Evolutionary conservation across 371 early-diverging fungal genomes (phyloP), one percentile per base, ranked within the genome.

Genomic region (Mucor racemosus): DNA sequence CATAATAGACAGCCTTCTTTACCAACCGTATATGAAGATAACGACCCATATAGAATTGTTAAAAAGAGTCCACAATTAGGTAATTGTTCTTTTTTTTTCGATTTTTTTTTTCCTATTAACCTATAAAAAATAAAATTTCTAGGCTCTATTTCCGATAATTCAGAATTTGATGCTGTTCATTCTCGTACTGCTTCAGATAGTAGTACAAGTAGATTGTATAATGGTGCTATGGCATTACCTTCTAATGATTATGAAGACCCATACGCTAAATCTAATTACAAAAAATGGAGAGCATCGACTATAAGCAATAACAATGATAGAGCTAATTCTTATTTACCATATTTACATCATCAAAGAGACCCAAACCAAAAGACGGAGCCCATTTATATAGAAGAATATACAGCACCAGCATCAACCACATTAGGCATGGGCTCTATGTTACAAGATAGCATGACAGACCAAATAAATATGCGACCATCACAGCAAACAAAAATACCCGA

Each of bases 281-380:
- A 63, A 31, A 35, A 67, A 56, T 40, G 46, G 44, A 59, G 50
- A 53, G 35, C 38, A 35, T 31, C 41, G 1, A 41, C 33, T 7
- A 38, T 14, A 5, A 36, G 38, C 46, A 14, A 55, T 35, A 39
- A 9, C 9, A 19, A 36, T 57, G 54, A 71, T 1, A 60, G 80
- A 69, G 75, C 79, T 57, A 81, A 81, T 60, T 79, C 82, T 0
- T 81, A 81, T 66, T 58, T 81, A 26, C 82, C 82, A 7, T 81
- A 81, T 46, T 81, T 79, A 35, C 77, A 79, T 54, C 82, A 81
- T 48, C 61, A 53, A 48, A 64, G 75, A 53, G 79, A 81, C 55
- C 76, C 76, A 9, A 54, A 44, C 38, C 61, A 72, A 42, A 65
- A 67, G 34, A 64, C 67, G 9, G 71, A 72, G 36, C 69, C 82